Evolutionary conservation across 495 filamentous ascomycete genomes (phyloP), one percentile per base, ranked within the genome.

Genomic region (Talaromyces ruber): DNA sequence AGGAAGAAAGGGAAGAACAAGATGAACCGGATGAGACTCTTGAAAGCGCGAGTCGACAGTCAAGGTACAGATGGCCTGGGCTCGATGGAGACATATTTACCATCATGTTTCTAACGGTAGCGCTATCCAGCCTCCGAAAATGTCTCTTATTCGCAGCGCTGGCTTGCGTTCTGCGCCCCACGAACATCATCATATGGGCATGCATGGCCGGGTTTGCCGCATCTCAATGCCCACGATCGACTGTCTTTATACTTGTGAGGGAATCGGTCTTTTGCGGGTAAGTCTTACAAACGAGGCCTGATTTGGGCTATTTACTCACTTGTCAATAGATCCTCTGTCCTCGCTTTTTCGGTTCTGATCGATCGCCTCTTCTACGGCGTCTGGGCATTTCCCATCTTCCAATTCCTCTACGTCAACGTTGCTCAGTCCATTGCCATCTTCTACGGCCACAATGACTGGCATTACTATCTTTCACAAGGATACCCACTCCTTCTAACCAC

Each of bases 381-480:
- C 60, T 97, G 92, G 92, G 89, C 91, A 3, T 92, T 99, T 63
- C 94, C 94, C 25, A 91, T 93, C 0, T 79, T 95, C 59, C 85
- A 86, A 54, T 99, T 92, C 78, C 79, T 98, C 24, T 85, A 95
- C 71, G 96, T 96, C 82, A 99, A 99, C 74, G 76, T 99, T 43
- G 83, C 86, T 9, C 87, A 96, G 69, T 88, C 86, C 8, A 80
- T 99, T 14, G 88, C 94, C 30, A 81, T 90, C 16, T 97, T 97
- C 72, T 99, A 99, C 70, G 94, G 94, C n/a, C 79, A 75, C 30
- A 98, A 96, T 75, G 82, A 88, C 55, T 89, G 87, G 83, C 91
- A 97, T 67, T 99, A 98, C 74, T 99, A 97, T 72, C 72, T 93
- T 14, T 88, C 87, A 2, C 91, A 99, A 76, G 94, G 92, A 32